These are phyloP conservation scores for Lentinula sp. DNA, from an alignment of 768 basidiomycete genomes.

Conservation along the genomic window DNA sequence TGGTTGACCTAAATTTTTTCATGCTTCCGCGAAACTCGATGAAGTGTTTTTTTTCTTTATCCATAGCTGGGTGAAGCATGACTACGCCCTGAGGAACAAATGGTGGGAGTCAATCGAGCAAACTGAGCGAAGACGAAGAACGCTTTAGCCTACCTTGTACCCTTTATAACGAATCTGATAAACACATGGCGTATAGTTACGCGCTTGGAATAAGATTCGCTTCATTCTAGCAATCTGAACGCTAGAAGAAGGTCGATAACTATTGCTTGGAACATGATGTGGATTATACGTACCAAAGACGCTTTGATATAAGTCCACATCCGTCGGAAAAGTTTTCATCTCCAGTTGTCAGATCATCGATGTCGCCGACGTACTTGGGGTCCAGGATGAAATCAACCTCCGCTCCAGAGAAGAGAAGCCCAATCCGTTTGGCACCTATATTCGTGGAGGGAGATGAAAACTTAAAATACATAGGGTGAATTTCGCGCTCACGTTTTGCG, in stretches of 20 bases:
- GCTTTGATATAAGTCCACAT: conserved; percentile 55
- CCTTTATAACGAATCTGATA: conserved; percentile 68
- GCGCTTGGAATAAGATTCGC: conserved; percentile 46
- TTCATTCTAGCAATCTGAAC: conserved; percentile 47
- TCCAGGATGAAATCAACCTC: conserved; percentile 51
- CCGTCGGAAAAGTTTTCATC: conserved; percentile 65
- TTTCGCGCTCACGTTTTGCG: conserved; percentile 42
- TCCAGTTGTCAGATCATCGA: conserved; percentile 48
- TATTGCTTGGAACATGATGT: not conserved
- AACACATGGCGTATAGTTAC: conserved; percentile 54
- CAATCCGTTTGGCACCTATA: conserved; percentile 63
- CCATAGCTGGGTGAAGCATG: conserved; percentile 59
- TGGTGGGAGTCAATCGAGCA: not conserved
- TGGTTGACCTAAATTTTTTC: conserved; percentile 58
- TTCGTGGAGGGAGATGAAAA: not conserved
- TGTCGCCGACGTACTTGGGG: conserved; percentile 44
- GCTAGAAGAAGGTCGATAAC: not conserved
- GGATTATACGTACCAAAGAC: conserved; percentile 26
- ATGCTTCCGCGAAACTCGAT: conserved; percentile 62
- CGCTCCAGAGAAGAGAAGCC: conserved; percentile 59
- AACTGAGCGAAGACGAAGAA: not conserved
- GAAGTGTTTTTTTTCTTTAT: conserved; percentile 34
- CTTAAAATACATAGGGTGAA: not conserved
- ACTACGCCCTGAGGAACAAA: conserved; percentile 38
- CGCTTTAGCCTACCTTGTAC: conserved; percentile 33